Evolutionary conservation across 148 eudicot genomes (phyloP).

Genomic region (Nepenthes gracilis): DNA sequence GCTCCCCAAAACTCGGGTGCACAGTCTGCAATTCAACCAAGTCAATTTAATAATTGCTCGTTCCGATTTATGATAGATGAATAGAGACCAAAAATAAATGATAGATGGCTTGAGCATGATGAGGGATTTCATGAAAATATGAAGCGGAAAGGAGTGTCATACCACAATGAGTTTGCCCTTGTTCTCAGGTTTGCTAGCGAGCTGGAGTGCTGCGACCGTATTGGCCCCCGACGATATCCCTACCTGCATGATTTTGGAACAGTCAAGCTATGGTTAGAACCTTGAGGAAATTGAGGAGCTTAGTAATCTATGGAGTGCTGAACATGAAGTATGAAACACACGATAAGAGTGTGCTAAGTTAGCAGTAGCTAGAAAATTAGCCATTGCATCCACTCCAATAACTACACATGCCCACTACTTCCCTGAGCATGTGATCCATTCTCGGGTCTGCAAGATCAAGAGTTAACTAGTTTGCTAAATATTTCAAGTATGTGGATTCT

Average conservation of each 20-base stretch:
- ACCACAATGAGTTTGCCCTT: constrained; percentile 99
- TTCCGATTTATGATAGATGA: no score
- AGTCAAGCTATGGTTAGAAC: neutral
- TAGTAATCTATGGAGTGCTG: no score
- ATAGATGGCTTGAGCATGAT: neutral
- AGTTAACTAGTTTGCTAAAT: no score
- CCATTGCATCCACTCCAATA: no score
- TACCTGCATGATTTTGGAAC: constrained; percentile 34
- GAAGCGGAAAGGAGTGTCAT: constrained; percentile 7
- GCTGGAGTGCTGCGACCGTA: constrained; percentile 89
- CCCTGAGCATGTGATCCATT: no score
- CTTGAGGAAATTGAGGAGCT: neutral
- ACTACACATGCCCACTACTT: no score
- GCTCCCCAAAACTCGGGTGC: constrained; percentile 89
- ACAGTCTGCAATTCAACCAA: constrained; percentile 37
- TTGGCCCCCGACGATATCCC: constrained; percentile 98
- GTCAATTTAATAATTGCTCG: neutral
- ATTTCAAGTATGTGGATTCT: no score
- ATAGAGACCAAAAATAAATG: neutral
- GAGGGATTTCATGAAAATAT: neutral
- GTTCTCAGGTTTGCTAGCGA: constrained; percentile 85
- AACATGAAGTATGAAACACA: no score
- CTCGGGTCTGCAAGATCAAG: no score
- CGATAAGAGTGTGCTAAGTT: no score
- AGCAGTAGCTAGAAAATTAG: no score